A percentile compares a stretch with the other conserved stretches of the same genome.
phyloP scores from a whole-genome alignment of 2,329 filamentous ascomycete genomes.

The Coniosporium tulheliwenetii region DNA sequence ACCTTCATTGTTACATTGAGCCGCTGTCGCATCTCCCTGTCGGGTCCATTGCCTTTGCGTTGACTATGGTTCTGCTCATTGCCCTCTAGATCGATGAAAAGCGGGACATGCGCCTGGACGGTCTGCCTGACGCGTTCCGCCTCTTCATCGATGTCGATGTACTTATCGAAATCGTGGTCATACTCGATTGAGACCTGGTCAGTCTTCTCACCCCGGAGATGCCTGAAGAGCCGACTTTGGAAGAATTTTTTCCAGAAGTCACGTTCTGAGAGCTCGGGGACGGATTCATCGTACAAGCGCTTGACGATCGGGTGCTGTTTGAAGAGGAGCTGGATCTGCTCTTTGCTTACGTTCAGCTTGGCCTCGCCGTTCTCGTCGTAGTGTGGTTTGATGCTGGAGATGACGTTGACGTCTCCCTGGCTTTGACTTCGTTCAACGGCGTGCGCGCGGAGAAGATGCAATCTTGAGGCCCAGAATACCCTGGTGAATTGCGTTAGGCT shows the following conservation, averaged over 20 bases:
- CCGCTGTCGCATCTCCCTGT: slow-evolving; percentile 74
- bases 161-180: slow-evolving; percentile 73
- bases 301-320: slow-evolving; percentile 83
- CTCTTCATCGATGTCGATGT: slow-evolving; percentile 57
- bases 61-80: slow-evolving; percentile 94
- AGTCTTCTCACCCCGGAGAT: slow-evolving; percentile 73
- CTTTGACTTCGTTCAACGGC: slow-evolving; percentile 79
- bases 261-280: slow-evolving; percentile 54
- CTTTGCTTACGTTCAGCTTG: slow-evolving; percentile 72
- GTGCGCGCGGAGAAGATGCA: slow-evolving; percentile 74
- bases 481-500: slow-evolving; percentile 67
- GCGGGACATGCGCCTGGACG: slow-evolving; percentile 53
- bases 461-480: slow-evolving; percentile 78
- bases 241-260: slow-evolving; percentile 95
- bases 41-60: slow-evolving; percentile 70
- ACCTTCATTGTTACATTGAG: slow-evolving; percentile 69
- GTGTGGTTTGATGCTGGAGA: slow-evolving; percentile 74
- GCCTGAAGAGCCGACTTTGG: slow-evolving; percentile 76
- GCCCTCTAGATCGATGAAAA: slow-evolving; percentile 81
- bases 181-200: slow-evolving; percentile 49
- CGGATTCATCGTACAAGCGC: slow-evolving; percentile 82
- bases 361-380: slow-evolving; percentile 53
- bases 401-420: slow-evolving; percentile 81
- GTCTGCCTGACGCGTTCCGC: slow-evolving; percentile 25
- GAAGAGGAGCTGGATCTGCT: slow-evolving; percentile 88